These are phyloP conservation scores for Candida koratica DNA, from an alignment of 805 yeast species.

Conservation along the genomic window DNA sequence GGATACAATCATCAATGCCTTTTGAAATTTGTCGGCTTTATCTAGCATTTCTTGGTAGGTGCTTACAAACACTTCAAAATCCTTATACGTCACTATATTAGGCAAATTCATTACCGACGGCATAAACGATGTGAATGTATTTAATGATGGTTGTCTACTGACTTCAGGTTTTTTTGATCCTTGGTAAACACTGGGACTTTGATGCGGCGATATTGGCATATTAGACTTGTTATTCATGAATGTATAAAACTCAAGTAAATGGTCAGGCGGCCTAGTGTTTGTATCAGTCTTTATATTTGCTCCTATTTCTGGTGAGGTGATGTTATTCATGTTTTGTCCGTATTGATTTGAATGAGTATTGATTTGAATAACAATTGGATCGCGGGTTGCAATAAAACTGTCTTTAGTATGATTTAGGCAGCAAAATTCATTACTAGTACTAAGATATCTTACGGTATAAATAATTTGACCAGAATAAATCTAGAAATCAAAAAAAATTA, in stretches of 20 bases:
- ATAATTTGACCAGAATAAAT: too few relatives aligned
- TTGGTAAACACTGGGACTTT: slow-evolving; percentile 11
- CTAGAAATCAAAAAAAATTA: too few relatives aligned
- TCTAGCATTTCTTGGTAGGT: slow-evolving; percentile 46
- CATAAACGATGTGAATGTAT: slow-evolving; percentile 44
- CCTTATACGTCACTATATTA: slow-evolving; percentile 57
- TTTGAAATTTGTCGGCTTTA: slow-evolving; percentile 45
- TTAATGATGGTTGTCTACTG: slow-evolving; percentile 29
- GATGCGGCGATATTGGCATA: slow-evolving; percentile 11
- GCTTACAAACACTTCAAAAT: slow-evolving; percentile 47
- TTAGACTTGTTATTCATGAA: slow-evolving; percentile 35
- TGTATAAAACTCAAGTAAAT: slow-evolving; percentile 57
- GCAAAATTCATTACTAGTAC: too few relatives aligned
- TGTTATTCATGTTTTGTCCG: too few relatives aligned
- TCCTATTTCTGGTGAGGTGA: slow-evolving; percentile 1
- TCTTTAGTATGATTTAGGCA: too few relatives aligned
- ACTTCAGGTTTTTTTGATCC: slow-evolving; percentile 8
- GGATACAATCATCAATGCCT: slow-evolving; percentile 46
- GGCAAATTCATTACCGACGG: slow-evolving; percentile 58
- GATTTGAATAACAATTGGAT: too few relatives aligned
- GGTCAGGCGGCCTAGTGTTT: slow-evolving; percentile 40
- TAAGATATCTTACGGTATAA: too few relatives aligned
- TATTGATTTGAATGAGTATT: too few relatives aligned
- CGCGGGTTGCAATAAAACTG: too few relatives aligned
- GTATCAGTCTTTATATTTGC: slow-evolving; percentile 2